Percentiles rank a stretch among this genome's conserved stretches.
These are phyloP conservation scores for Deakozyma indianensis DNA, from an alignment of 805 yeast genomes.

Conservation along the genomic window DNA sequence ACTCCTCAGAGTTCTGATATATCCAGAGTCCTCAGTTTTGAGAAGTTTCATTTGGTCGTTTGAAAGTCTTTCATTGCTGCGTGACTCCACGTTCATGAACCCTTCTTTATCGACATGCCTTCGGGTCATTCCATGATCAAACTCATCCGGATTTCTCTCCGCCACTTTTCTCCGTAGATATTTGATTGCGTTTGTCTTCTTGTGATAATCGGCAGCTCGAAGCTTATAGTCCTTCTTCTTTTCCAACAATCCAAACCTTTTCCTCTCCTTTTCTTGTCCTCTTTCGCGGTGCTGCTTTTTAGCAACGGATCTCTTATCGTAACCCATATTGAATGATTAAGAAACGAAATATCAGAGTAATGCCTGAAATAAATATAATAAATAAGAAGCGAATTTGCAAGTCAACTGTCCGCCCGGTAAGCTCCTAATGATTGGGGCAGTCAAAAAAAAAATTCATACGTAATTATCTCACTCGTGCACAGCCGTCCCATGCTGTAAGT, in stretches of 20 bases:
- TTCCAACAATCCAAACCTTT: conserved; percentile 72
- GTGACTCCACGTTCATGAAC: conserved; percentile 40
- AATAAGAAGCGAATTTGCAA: too few relatives aligned
- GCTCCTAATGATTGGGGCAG: too few relatives aligned
- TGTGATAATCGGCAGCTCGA: conserved; percentile 51
- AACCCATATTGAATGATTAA: too few relatives aligned
- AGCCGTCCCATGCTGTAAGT: too few relatives aligned
- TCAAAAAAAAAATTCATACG: too few relatives aligned
- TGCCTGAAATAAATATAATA: neutral
- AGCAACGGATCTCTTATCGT: conserved; percentile 31
- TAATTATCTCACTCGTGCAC: too few relatives aligned
- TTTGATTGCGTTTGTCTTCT: conserved; percentile 47
- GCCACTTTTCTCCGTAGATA: conserved; percentile 58
- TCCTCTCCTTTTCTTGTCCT: conserved; percentile 65
- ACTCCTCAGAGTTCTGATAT: conserved; percentile 61
- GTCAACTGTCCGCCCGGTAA: too few relatives aligned
- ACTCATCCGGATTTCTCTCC: conserved; percentile 83
- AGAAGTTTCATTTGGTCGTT: conserved; percentile 68
- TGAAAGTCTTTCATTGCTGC: conserved; percentile 34
- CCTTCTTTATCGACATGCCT: conserved; percentile 59
- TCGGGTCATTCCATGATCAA: conserved; percentile 82
- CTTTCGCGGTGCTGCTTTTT: conserved; percentile 95
- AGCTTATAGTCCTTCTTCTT: conserved; percentile 77
- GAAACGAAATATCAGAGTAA: too few relatives aligned
- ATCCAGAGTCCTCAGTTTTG: conserved; percentile 84